Evolutionary conservation across 2,329 filamentous ascomycete genomes (phyloP).

Genomic region (Cercospora sp.): DNA sequence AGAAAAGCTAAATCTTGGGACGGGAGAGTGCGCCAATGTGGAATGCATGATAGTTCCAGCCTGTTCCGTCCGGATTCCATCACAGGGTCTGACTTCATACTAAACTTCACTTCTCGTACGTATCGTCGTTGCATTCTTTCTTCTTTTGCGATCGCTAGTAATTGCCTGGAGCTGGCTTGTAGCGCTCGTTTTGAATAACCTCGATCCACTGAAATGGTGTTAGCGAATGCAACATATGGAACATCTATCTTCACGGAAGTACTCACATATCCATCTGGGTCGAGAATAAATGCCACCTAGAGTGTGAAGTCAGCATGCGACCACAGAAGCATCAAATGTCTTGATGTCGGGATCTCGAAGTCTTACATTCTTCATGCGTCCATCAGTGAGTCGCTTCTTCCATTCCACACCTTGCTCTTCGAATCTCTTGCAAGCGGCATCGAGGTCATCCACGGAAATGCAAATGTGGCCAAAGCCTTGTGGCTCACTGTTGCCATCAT

Average conservation of each 20-base stretch:
- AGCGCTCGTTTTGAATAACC: constrained; percentile 28
- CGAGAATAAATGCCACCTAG: constrained; percentile 79
- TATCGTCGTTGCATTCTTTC: not conserved
- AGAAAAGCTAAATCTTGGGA: no score
- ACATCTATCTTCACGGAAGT: not conserved
- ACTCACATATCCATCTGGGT: constrained; percentile 27
- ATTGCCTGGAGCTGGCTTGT: constrained; percentile 24
- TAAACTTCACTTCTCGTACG: not conserved
- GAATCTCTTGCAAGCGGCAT: constrained; percentile 82
- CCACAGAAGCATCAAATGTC: not conserved
- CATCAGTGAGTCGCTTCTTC: constrained; percentile 95
- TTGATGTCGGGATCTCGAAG: no score
- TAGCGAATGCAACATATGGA: not conserved
- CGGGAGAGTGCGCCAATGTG: no score
- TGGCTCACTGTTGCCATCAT: constrained; percentile 87
- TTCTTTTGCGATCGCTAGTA: constrained; percentile 12
- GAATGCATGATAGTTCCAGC: not conserved
- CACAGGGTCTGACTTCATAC: not conserved
- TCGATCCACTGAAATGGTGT: constrained; percentile 20
- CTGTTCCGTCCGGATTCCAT: not conserved
- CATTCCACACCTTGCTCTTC: constrained; percentile 79
- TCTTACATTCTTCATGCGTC: constrained; percentile 71
- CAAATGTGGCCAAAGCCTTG: constrained; percentile 95
- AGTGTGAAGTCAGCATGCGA: not conserved
- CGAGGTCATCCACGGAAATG: constrained; percentile 82